Conservation (phyloP, 1,284 basidiomycete species). For the Coniophora puteana region DNA sequence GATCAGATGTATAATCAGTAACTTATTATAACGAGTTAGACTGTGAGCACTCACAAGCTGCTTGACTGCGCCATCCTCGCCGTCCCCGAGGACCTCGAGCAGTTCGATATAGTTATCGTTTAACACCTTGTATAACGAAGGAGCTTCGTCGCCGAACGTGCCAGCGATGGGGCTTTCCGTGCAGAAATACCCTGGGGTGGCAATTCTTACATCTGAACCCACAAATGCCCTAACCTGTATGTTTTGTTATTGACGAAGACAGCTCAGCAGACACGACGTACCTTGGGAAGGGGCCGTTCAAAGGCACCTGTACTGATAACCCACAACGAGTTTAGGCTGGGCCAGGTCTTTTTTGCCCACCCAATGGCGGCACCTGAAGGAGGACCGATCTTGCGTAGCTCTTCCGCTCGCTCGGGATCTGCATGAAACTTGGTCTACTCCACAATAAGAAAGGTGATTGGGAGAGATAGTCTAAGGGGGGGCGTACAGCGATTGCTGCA, state of each 20-base stretch:
- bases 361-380: constrained; percentile 5
- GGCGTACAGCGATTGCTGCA: too few species aligned
- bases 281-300: constrained; percentile 16
- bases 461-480: too few species aligned
- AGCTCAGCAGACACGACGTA: not conserved
- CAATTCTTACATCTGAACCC: constrained; percentile 16
- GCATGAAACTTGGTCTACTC: constrained; percentile 9
- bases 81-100: too few species aligned
- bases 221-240: constrained; percentile 16
- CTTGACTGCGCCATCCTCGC: too few species aligned
- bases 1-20: not conserved
- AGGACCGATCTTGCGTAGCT: constrained; percentile 11
- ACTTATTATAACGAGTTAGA: too few species aligned
- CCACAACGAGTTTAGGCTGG: constrained; percentile 8
- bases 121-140: constrained; percentile 20
- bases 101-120: constrained; percentile 19
- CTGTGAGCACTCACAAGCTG: too few species aligned
- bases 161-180: constrained; percentile 20
- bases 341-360: constrained; percentile 21
- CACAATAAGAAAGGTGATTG: not conserved
- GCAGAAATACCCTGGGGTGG: constrained; percentile 19
- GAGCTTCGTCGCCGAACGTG: constrained; percentile 18
- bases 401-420: constrained; percentile 12
- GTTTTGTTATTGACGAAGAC: not conserved
- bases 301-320: constrained; percentile 23